Base-by-base conservation (phyloP, 2,329 filamentous ascomycete species). In the Colletotrichum limetticola region DNA sequence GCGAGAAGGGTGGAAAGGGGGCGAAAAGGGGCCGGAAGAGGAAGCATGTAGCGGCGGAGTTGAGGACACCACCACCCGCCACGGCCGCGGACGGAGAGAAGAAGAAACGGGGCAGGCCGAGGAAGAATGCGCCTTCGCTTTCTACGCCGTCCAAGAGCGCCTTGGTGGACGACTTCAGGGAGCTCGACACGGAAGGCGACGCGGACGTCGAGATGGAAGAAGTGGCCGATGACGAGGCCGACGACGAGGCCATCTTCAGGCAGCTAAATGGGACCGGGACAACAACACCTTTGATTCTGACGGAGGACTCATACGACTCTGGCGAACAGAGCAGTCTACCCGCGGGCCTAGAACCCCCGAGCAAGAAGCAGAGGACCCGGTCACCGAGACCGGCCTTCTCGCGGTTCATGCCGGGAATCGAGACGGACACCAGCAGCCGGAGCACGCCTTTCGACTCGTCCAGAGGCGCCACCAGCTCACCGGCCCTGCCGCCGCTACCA, bases 61-160 rank as follows among this genome's bases (percentile, higher is more conserved):
- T 53, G 4, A 58, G 22, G 14, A 65, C 49, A n/a, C 28, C 58
- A 37, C 37, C 32, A 22, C 35, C 53, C 5, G 22, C 26, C 24
- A 46, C 60, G 16, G 24, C 61, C 11, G 77, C 77, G 42, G 74
- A 76, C 4, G 78, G 79, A 52, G 74, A 75, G 63, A 78, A 70
- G 74, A 75, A 35, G 73, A 77, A 49, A 26, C 53, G 19, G 0
- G 65, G 74, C 1, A 74, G 76, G 22, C 78, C 78, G 4, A 81
- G 78, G 71, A 78, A 76, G 61, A 78, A 79, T 5, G 63, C 42
- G 8, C 66, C 66, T 3, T 81, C 84, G 77, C 74, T 84, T 1
- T 80, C 79, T 3, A 83, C 80, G 1, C 83, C 83, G 2, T 76
- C 78, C 1, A 84, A 85, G 75, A 74, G 74, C 1, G 77, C 76